These are phyloP conservation scores for Mycena pura DNA, from an alignment of 768 basidiomycete genomes.

Conservation along the genomic window DNA sequence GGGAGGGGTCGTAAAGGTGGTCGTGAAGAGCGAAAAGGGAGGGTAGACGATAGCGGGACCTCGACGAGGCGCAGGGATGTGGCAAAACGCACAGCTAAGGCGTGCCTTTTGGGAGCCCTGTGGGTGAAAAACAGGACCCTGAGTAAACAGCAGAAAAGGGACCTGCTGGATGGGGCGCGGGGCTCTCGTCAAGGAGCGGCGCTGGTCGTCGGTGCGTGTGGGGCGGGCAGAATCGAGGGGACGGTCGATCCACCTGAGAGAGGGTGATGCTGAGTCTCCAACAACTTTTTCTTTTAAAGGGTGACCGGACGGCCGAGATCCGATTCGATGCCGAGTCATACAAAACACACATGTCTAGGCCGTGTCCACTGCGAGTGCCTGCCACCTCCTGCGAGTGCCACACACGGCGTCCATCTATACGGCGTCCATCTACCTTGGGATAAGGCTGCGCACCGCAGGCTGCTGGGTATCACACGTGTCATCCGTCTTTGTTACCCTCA, in stretches of 20 bases:
- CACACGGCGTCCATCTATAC: no score
- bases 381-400: no score
- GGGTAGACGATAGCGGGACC: slow-evolving; percentile 40
- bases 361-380: no score
- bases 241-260: slow-evolving; percentile 56
- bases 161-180: slow-evolving; percentile 32
- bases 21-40: slow-evolving; percentile 64
- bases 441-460: no score
- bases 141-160: slow-evolving; percentile 38
- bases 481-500: background rate
- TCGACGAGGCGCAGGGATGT: slow-evolving; percentile 41
- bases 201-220: slow-evolving; percentile 45
- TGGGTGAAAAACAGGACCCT: no score
- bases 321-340: background rate
- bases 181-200: slow-evolving; percentile 16
- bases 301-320: slow-evolving; percentile 14
- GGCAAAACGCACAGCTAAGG: slow-evolving; percentile 94
- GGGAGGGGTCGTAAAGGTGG: slow-evolving; percentile 68
- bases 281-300: slow-evolving; percentile 33
- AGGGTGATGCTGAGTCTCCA: slow-evolving; percentile 26
- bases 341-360: no score
- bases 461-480: background rate
- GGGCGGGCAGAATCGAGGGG: slow-evolving; percentile 50
- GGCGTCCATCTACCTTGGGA: no score
- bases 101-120: slow-evolving; percentile 78